Evolutionary conservation across 2,329 filamentous ascomycete species (phyloP), one percentile per base, ranked within the genome.

Genomic region (Pezicula neosporulosa): DNA sequence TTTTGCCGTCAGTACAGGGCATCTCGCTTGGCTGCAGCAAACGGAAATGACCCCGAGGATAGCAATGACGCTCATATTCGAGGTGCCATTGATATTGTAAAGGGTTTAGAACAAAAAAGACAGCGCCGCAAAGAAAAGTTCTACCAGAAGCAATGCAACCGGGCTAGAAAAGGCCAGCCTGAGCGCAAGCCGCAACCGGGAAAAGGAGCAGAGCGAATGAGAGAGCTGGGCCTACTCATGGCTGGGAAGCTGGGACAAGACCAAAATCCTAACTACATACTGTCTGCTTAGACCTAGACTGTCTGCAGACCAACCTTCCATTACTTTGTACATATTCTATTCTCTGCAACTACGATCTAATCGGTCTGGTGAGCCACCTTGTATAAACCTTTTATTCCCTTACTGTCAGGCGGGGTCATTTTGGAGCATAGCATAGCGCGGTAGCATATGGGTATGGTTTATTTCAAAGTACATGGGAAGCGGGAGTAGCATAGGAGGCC

Each of bases 61-160:
- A 54, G 51, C 55, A 56, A 69, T 47, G 79, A 86, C 47, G 73
- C 83, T 39, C 90, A 94, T 57, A 81, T 90, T 9, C 88, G 94
- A 56, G 90, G 91, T n/a, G 92, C 94, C 35, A 95, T 99, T 60
- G 94, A 97, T 70, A 99, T 97, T 55, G 89, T 97, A 70, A 96
- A 96, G 69, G 94, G 94, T 8, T 81, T 99, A 1, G 94, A 99
- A 74, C 87, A 89, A 71, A 97, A 96, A 75, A 87, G 92, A 24
- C 89, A 94, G 73, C 86, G 94, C 58, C 88, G 94, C 61, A 91
- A 88, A 72, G 92, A 97, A 71, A 96, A 97, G 71, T 88, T 91
- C 64, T 87, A 89, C 67, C 87, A 92, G 63, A 94, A 96, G 68
- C 87, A 93, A 66, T 95, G 89, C 73, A 86, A 90, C 66, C 89